Evolutionary conservation across 768 basidiomycete species (phyloP).

Genomic region (Galerina sulciceps): DNA sequence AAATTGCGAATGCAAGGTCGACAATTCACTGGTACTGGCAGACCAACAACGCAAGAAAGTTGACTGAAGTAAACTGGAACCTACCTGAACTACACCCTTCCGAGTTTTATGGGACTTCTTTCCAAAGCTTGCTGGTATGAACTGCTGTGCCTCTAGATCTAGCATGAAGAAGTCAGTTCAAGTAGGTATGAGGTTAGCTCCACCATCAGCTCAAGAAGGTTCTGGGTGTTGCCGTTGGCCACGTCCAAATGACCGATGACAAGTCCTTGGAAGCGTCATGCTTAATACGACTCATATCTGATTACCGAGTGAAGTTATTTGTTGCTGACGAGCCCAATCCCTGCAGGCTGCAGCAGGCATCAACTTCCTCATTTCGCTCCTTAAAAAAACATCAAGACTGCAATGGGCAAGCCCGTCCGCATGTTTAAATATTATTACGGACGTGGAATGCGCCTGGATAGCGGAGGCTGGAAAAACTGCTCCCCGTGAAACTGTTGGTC

Average conservation of each 20-base stretch:
- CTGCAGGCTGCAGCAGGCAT: conserved; percentile 74
- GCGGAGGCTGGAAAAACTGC: conserved; percentile 10
- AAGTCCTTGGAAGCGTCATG: conserved; percentile 98
- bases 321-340: conserved; percentile 4
- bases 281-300: conserved; percentile 54
- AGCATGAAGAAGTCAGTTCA: too few species aligned
- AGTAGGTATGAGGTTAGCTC: conserved; percentile 99
- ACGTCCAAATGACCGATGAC: conserved; percentile 97
- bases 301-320: not conserved
- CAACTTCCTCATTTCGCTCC: conserved; percentile 98
- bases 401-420: conserved; percentile 96
- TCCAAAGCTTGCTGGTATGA: too few species aligned
- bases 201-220: conserved; percentile 99
- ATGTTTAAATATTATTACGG: too few species aligned
- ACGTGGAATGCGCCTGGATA: not conserved
- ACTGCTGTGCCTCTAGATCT: too few species aligned
- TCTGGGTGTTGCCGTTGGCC: conserved; percentile 97
- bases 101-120: too few species aligned
- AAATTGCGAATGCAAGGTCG: too few species aligned
- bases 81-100: too few species aligned
- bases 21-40: too few species aligned
- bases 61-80: too few species aligned
- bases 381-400: conserved; percentile 99
- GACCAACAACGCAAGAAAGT: too few species aligned
- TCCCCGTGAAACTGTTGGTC: conserved; percentile 84